Evolutionary conservation across 768 basidiomycete genomes (phyloP), one percentile per base, ranked within the genome.

Genomic region (Porpolomopsis calyptriformis): DNA sequence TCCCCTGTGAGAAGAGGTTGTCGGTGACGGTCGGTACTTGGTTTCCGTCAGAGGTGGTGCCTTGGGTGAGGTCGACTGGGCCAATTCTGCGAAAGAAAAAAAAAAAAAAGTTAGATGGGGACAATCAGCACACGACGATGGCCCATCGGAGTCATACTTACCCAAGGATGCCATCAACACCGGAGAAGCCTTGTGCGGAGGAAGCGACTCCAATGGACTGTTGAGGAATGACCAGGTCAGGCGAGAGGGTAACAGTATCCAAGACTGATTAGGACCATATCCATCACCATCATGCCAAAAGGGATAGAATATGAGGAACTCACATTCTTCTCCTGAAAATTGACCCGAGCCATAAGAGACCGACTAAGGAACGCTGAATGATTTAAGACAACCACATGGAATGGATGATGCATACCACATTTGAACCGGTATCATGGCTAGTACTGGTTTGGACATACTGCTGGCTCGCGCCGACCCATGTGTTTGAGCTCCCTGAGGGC

Each of bases 171-270:
- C 73, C 74, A 46, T 73, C 73, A 26, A 70, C 56, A 14, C 64
- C 66, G 0, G 29, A 12, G 53, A 70, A 67, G 12, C 65, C 73
- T 2, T 45, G 27, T 1, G 50, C 39, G 0, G 41, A 38, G 14
- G 49, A 40, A 10, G 76, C 71, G 34, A 69, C 72, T 51, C 75
- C 76, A 26, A 78, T 69, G 19, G 67, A 68, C 49, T 78, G 76
- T 3, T 53, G 3, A 16, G 53, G 46, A 45, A 77, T 68, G 34
- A 60, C 58, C 20, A 75, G 65, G 24, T 60, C 64, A 9, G 49
- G 40, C 26, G 62, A 59, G 29, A 77, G 56, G 1, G 64, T 60
- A 27, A 77, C 67, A 3, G 55, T 61, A 55, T 77, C 75, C 6
- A 48, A 56, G 50, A 55, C 62, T 53, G 60, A 59, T 37, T 54